Conservation (phyloP, 768 basidiomycete genomes). For the Tylopilus plumbeoviolaceoides region DNA sequence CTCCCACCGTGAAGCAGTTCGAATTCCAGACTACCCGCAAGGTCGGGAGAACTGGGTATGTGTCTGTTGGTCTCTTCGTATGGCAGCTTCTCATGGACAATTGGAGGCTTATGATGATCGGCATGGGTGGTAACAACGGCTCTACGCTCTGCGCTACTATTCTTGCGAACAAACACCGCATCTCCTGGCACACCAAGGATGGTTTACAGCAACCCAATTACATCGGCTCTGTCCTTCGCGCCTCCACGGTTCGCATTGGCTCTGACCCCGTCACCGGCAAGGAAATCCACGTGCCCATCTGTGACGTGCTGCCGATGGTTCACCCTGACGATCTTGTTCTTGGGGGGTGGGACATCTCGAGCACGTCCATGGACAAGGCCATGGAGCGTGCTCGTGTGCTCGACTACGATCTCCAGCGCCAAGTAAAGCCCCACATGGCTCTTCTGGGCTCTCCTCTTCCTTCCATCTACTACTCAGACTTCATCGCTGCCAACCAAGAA, state of each 20-base stretch:
- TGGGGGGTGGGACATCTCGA: slow-evolving; percentile 98
- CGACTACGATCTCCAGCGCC: slow-evolving; percentile 95
- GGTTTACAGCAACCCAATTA: slow-evolving; percentile 95
- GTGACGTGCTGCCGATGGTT: slow-evolving; percentile 93
- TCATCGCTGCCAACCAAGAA: slow-evolving; percentile 97
- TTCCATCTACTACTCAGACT: slow-evolving; percentile 95
- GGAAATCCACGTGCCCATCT: slow-evolving; percentile 90
- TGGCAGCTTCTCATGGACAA: not conserved
- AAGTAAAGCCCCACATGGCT: slow-evolving; percentile 84
- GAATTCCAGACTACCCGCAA: slow-evolving; percentile 89
- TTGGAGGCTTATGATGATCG: slow-evolving; percentile 90
- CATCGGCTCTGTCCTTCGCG: slow-evolving; percentile 93
- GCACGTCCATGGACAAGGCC: slow-evolving; percentile 78
- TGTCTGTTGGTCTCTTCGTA: slow-evolving; percentile 15
- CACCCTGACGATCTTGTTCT: slow-evolving; percentile 97
- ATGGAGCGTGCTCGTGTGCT: slow-evolving; percentile 93
- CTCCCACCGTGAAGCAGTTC: slow-evolving; percentile 73
- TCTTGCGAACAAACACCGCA: slow-evolving; percentile 92
- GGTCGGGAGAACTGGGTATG: slow-evolving; percentile 90
- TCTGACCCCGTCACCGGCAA: slow-evolving; percentile 74
- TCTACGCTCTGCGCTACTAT: slow-evolving; percentile 91
- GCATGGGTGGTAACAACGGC: slow-evolving; percentile 97
- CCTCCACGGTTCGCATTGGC: slow-evolving; percentile 91
- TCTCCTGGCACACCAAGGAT: slow-evolving; percentile 90
- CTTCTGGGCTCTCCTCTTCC: slow-evolving; percentile 80